Percentiles rank a stretch among this genome's conserved stretches.
Conservation (phyloP, 495 filamentous ascomycete genomes). For the Podospora pseudocomata region DNA sequence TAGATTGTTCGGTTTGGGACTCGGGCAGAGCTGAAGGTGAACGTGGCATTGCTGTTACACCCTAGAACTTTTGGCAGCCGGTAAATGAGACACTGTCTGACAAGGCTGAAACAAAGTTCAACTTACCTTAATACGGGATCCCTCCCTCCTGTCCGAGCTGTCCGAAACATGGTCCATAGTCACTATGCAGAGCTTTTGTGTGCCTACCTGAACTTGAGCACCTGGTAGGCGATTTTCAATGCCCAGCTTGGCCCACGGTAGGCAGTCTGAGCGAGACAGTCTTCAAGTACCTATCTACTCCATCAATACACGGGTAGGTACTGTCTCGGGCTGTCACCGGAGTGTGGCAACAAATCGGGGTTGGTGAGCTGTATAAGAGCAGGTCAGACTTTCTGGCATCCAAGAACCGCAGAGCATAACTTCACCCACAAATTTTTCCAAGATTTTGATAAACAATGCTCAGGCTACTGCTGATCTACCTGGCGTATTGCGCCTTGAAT, state of each 20-base stretch:
- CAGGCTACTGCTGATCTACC: background rate
- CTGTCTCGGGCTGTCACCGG: too few relatives aligned
- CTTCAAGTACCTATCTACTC: too few relatives aligned
- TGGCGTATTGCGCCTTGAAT: background rate
- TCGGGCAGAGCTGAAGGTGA: background rate
- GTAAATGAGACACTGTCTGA: background rate
- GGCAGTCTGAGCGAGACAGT: too few relatives aligned
- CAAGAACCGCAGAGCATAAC: background rate
- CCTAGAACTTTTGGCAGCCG: background rate
- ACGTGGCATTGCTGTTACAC: background rate
- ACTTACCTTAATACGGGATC: background rate
- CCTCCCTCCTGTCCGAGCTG: background rate
- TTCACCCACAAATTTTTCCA: background rate
- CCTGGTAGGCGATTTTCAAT: too few relatives aligned
- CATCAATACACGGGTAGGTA: too few relatives aligned
- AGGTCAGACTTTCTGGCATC: background rate
- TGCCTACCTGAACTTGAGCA: background rate
- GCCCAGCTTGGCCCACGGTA: too few relatives aligned
- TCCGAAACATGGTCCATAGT: background rate
- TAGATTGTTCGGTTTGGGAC: background rate
- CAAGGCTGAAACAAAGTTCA: background rate
- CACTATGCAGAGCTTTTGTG: background rate
- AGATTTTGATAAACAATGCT: background rate
- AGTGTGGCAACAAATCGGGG: too few relatives aligned
- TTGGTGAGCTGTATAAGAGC: too few relatives aligned